A percentile compares a stretch with the other conserved stretches of the same genome.
Evolutionary conservation across 257 asterid genomes (phyloP).

Genomic region (Salvia splendens): DNA sequence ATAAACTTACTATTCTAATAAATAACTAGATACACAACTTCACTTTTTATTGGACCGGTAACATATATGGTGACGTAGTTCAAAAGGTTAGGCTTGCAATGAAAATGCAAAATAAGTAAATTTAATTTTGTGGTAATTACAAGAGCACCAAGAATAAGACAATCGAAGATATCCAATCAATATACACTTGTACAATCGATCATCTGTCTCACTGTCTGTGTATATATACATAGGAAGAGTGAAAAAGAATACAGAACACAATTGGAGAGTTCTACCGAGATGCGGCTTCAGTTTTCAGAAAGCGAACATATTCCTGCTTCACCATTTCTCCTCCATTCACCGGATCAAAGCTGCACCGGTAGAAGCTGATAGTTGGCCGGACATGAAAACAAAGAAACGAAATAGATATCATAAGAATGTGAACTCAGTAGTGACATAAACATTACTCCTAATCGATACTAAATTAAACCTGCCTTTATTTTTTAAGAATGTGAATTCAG

Average conservation of each 20-base stretch:
- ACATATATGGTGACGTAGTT: too few species aligned
- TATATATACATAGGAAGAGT: slow-evolving; percentile 21
- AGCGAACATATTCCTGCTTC: slow-evolving; percentile 70
- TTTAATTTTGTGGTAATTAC: slow-evolving; percentile 20
- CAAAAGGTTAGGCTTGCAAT: too few species aligned
- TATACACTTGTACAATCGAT: slow-evolving; percentile 24
- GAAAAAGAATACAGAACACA: not conserved
- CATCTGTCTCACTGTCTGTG: slow-evolving; percentile 3
- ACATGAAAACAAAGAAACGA: slow-evolving; percentile 12
- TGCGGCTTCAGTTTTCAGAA: slow-evolving; percentile 64
- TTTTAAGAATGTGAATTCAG: not conserved
- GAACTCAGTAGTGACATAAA: too few species aligned
- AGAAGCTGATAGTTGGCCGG: slow-evolving; percentile 56
- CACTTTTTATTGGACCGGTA: too few species aligned
- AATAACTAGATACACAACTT: too few species aligned
- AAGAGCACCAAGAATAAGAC: slow-evolving; percentile 21
- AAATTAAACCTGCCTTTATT: too few species aligned
- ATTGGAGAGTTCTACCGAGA: slow-evolving; percentile 35
- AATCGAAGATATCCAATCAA: slow-evolving; percentile 21
- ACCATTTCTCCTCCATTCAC: slow-evolving; percentile 85
- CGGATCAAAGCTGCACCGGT: slow-evolving; percentile 82
- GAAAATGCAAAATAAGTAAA: not conserved
- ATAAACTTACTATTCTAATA: too few species aligned
- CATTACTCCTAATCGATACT: not conserved
- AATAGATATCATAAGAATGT: slow-evolving; percentile 17